These are phyloP conservation scores for Schrenkiella parvula DNA, from an alignment of 345 rosid genomes.

Conservation along the genomic window DNA sequence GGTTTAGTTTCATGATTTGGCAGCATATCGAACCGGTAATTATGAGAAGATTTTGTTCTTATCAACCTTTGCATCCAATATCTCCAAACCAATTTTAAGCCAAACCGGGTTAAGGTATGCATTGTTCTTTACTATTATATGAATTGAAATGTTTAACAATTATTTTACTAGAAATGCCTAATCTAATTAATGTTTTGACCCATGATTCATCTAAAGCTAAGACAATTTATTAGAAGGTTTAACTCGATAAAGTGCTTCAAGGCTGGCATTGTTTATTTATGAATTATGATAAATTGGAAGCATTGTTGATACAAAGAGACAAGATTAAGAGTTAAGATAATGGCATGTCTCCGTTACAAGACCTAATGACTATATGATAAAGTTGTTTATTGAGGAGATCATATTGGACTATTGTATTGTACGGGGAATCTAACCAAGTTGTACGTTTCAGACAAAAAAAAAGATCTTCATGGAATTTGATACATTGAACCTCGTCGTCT, in stretches of 20 bases:
- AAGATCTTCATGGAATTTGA: conserved; percentile 19
- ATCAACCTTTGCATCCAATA: no score
- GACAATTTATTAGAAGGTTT: neutral
- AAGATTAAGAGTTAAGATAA: neutral
- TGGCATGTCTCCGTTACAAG: neutral
- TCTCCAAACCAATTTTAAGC: no score
- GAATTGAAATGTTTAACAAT: neutral
- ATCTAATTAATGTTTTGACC: neutral
- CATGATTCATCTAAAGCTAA: neutral
- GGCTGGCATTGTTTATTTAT: neutral
- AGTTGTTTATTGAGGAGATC: neutral
- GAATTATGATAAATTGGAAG: neutral
- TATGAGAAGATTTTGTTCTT: no score
- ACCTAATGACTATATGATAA: neutral
- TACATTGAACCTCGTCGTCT: conserved; percentile 22
- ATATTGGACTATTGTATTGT: neutral
- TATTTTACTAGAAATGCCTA: neutral
- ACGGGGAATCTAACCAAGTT: conserved; percentile 7
- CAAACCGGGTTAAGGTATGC: no score
- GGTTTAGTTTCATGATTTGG: neutral
- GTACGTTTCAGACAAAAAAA: conserved; percentile 15
- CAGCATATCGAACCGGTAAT: neutral
- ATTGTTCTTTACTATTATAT: no score
- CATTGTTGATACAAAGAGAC: conserved; percentile 9
- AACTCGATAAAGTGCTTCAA: neutral